Base-by-base conservation (phyloP, 1,284 basidiomycete genomes). In the Microbotryum scabiosae region DNA sequence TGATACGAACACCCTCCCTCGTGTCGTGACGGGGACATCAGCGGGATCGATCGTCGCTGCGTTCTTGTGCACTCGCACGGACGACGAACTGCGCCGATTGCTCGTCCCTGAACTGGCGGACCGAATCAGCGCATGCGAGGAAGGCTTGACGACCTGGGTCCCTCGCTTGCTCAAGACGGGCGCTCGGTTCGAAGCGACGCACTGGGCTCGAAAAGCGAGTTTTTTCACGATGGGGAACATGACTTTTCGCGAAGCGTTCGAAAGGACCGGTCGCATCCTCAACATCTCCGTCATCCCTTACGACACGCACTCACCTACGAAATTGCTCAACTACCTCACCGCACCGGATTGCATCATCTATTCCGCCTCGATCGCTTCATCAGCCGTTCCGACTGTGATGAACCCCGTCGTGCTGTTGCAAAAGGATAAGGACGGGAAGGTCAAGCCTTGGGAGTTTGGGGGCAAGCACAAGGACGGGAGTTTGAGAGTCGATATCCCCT, bases 161-260 rank as follows among this genome's bases (percentile, higher is more conserved):
- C 82, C 80, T 61, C 78, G 94, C n/a, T 85, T 90, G 57, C 84
- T 84, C 81, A 80, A 79, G 68, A 97, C 91, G 0, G 96, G 96
- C 12, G 94, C 96, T 9, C 81, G 94, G 49, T 99, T 97, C 74
- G 91, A 96, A 68, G 87, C 90, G 21, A 78, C 93, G 12, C 72
- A 81, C 67, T 98, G 96, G 96, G 96, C 94, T 12, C 80, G 82
- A 68, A 96, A 96, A 82, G 89, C 88, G 3, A 79, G 84, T 51
- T 98, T 90, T 78, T 97, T 97, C 75, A 97, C 92, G 6, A 82
- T 85, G 65, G 96, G 96, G 5, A 92, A 88, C 1, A 83, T 90
- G 81, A 98, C 94, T 0, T 99, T 99, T 78, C 84, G 84, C 58
- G 96, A 99, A 73, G 94, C 94, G 0, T 97, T 94, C 72, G 78